These are phyloP conservation scores for Hypoxylon sp. DNA, from an alignment of 2,329 filamentous ascomycete genomes.

Conservation along the genomic window DNA sequence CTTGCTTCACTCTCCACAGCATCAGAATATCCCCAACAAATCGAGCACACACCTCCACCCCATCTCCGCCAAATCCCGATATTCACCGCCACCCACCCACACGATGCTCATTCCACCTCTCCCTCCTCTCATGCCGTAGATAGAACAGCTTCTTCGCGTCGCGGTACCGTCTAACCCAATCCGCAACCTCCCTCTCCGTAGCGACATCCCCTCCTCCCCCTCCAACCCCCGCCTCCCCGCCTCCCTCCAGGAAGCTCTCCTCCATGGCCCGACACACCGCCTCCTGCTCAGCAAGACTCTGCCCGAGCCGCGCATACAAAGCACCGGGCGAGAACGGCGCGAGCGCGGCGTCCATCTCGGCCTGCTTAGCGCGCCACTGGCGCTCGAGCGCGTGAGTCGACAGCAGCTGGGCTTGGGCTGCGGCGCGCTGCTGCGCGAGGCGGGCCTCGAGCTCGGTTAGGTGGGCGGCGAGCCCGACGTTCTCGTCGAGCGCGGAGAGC, in stretches of 20 bases:
- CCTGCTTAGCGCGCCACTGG: constrained; percentile 91
- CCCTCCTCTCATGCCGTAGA: constrained; percentile 86
- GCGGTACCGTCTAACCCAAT: constrained; percentile 87
- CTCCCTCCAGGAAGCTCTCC: constrained; percentile 88
- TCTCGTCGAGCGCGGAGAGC: constrained; percentile 47
- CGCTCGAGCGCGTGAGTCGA: constrained; percentile 88
- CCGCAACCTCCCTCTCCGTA: constrained; percentile 84
- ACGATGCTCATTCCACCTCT: constrained; percentile 94
- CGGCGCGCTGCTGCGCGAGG: constrained; percentile 75
- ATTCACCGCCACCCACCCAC: constrained; percentile 91
- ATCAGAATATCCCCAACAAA: neutral
- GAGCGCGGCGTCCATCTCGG: constrained; percentile 88
- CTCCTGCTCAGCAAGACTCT: constrained; percentile 86
- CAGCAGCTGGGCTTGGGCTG: constrained; percentile 85
- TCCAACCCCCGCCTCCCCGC: constrained; percentile 37
- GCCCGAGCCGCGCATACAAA: constrained; percentile 84
- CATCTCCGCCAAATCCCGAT: neutral
- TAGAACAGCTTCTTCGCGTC: constrained; percentile 86
- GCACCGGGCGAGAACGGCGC: constrained; percentile 88
- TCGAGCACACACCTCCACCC: neutral
- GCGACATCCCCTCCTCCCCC: constrained; percentile 63
- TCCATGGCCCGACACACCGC: constrained; percentile 84
- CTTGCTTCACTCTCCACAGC: neutral
- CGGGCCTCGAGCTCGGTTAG: constrained; percentile 74
- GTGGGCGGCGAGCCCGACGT: constrained; percentile 74